Conservation (phyloP, 305 asterid species). For the Fraxinus angustifolia region DNA sequence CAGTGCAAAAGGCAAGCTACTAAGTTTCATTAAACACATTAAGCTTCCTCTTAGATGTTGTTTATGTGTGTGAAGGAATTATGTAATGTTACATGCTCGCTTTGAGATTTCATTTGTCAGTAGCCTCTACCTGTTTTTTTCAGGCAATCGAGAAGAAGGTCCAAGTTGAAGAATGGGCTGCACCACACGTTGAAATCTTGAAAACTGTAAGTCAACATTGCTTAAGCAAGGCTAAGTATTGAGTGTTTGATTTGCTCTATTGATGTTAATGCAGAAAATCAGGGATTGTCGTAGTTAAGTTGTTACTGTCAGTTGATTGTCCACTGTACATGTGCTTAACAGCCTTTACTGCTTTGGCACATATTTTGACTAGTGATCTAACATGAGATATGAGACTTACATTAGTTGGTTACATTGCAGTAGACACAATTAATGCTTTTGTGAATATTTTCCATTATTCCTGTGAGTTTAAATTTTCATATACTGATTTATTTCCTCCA, state of each 20-base stretch:
- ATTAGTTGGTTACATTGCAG: background rate
- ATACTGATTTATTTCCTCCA: constrained; percentile 11
- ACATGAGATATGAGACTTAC: background rate
- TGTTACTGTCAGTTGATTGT: background rate
- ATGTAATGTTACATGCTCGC: constrained; percentile 14
- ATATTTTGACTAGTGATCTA: background rate
- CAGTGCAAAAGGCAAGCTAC: constrained; percentile 55
- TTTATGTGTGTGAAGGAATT: background rate
- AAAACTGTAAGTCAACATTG: constrained; percentile 56
- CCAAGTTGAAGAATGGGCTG: constrained; percentile 78
- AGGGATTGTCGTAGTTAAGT: background rate
- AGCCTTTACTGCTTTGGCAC: background rate
- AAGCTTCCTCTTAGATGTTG: constrained; percentile 6
- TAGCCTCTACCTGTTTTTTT: constrained; percentile 14
- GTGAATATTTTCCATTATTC: background rate
- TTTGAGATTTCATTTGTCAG: constrained; percentile 9
- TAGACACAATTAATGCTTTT: background rate
- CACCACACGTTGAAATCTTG: constrained; percentile 70
- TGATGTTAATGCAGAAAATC: background rate
- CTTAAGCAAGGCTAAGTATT: constrained; percentile 10
- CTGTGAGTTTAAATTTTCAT: background rate
- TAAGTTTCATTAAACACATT: constrained; percentile 20
- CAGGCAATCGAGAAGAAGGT: constrained; percentile 77
- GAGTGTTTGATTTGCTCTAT: constrained; percentile 14
- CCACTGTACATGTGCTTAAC: background rate